Evolutionary conservation across 306 rosid species (phyloP).

Genomic region (Benincasa hispida): DNA sequence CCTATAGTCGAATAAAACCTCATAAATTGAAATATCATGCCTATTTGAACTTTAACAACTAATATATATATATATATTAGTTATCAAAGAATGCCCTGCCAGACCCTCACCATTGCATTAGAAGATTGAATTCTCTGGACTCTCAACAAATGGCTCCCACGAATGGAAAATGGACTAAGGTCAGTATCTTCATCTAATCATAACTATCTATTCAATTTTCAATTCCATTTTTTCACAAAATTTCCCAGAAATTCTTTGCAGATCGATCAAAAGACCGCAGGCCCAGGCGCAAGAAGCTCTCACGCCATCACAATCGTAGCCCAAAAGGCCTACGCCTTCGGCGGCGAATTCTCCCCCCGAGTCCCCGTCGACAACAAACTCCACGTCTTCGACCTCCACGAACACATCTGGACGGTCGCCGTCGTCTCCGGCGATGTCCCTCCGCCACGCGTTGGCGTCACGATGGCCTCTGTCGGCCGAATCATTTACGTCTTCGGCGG

Average conservation of each 20-base stretch:
- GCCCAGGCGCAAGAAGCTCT: slow-evolving; percentile 85
- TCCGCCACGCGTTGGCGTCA: slow-evolving; percentile 80
- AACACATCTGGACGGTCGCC: slow-evolving; percentile 49
- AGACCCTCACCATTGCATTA: neutral
- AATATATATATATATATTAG: too few relatives aligned
- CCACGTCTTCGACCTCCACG: slow-evolving; percentile 49
- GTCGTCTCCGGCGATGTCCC: slow-evolving; percentile 42
- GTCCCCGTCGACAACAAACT: slow-evolving; percentile 69
- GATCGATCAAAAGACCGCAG: slow-evolving; percentile 55
- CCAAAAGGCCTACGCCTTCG: slow-evolving; percentile 62
- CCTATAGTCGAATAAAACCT: too few relatives aligned
- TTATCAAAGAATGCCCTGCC: neutral
- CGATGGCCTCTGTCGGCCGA: slow-evolving; percentile 45
- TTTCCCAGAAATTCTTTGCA: neutral
- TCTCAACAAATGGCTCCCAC: slow-evolving; percentile 27
- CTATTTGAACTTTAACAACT: too few relatives aligned
- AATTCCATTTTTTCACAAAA: neutral
- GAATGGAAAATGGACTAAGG: slow-evolving; percentile 72
- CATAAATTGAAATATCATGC: too few relatives aligned
- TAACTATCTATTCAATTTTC: neutral
- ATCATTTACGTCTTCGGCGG: slow-evolving; percentile 79
- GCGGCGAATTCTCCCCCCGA: slow-evolving; percentile 83
- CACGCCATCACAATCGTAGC: slow-evolving; percentile 71
- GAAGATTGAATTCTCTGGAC: neutral
- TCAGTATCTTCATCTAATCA: neutral